Evolutionary conservation across 106 monocot species (phyloP).

Genomic region (Apostasia shenzhenica): DNA sequence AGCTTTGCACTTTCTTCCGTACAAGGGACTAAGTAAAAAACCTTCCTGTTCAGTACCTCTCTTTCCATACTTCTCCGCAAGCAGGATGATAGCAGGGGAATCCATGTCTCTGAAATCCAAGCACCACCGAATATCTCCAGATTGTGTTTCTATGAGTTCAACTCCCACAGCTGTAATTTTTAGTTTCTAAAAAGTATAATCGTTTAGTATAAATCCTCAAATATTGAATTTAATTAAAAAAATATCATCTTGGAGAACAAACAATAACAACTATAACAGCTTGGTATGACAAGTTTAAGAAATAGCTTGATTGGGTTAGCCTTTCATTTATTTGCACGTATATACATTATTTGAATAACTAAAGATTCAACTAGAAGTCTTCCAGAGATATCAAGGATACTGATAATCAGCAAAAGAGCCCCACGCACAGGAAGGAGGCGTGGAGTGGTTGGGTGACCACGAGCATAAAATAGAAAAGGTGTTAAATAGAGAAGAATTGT

Average conservation of each 20-base stretch:
- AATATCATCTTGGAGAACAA: too few species aligned
- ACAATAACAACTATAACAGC: neutral
- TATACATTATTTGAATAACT: too few species aligned
- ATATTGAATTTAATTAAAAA: too few species aligned
- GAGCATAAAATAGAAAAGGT: too few species aligned
- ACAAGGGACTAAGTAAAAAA: slow-evolving; percentile 87
- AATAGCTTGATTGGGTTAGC: too few species aligned
- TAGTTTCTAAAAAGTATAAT: slow-evolving; percentile 52
- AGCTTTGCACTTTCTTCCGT: slow-evolving; percentile 91
- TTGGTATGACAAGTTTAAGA: neutral
- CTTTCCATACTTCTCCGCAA: slow-evolving; percentile 64
- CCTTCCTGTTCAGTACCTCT: slow-evolving; percentile 60
- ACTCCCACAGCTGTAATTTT: slow-evolving; percentile 82
- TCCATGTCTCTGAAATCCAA: slow-evolving; percentile 98
- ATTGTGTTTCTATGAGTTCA: slow-evolving; percentile 64
- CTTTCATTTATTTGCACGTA: too few species aligned
- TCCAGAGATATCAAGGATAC: too few species aligned
- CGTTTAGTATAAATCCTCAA: neutral
- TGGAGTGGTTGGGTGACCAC: too few species aligned
- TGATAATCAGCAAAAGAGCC: too few species aligned
- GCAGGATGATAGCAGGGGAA: slow-evolving; percentile 65
- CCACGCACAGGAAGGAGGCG: too few species aligned
- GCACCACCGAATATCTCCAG: slow-evolving; percentile 77
- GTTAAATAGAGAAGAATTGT: too few species aligned
- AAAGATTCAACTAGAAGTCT: too few species aligned